Evolutionary conservation across 129 eudicot genomes (phyloP), one percentile per base, ranked within the genome.

Genomic region (Oenanthe sinensis): DNA sequence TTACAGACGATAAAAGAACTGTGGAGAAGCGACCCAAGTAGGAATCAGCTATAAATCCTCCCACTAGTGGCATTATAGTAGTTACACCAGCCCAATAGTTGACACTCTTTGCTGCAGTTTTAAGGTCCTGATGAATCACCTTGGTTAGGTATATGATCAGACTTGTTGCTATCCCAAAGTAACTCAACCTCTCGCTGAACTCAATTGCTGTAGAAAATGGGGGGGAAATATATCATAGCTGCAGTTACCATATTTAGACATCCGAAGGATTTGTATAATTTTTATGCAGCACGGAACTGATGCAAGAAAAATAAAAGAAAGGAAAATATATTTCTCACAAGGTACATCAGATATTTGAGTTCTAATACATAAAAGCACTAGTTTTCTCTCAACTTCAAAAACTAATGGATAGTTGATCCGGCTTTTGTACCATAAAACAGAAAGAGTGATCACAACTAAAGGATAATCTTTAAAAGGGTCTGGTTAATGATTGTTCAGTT

Each of bases 41-140:
- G 43, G 89, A 85, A 82, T 94, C 98, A 10, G 98, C 98, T 11
- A 94, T 17, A 75, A 91, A 84, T n/a, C 96, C 98, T 69, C 98
- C 97, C 42, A 91, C 79, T 13, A 94, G 85, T 10, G 97, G 96
- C 93, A 88, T 89, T 36, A 90, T 67, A 45, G 97, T 88, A 75
- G 97, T 90, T 8, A 90, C 97, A 19, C 98, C 98, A 1, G 80
- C 2, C 97, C 97, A 94, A 36, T 84, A 77, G 69, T 89, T 91
- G 42, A 90, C 97, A 40, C 82, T 87, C 79, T 86, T 85, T 36
- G 91, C 98, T 22, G 98, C 91, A 15, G 97, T 88, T 82, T 87
- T 87, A 12, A 89, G 90, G 79, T 91, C 98, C 78, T 85, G 86
- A 68, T 91, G 97, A 45, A 93, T 75, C 79, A 91, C 96, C 62